Base-by-base conservation (phyloP, 176 grass and related monocot species). In the Cenchrus purpureus region DNA sequence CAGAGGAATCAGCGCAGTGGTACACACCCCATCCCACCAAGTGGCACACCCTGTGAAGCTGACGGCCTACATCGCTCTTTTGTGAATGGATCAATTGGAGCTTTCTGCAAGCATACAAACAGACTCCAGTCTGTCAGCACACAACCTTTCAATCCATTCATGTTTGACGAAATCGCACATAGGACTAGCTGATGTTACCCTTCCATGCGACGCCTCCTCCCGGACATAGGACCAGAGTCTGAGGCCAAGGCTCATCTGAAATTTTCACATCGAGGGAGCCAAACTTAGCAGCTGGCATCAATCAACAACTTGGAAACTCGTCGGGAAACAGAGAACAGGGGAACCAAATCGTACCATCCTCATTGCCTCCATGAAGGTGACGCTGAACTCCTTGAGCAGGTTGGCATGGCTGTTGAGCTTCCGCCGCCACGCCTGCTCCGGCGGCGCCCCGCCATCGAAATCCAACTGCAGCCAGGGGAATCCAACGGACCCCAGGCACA, bases 311-410 rank as follows among this genome's bases (percentile, higher is more conserved):
- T 25, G 20, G 53, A 79, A 76, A 22, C 51, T 25, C 40, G 29
- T 7, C 19, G 1, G 42, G 65, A 67, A 17, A 66, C 20, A 16
- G 8, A 50, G 11, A 11, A 77, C 3, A 56, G 45, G 45, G 34
- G 62, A 55, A 37, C 6, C 43, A 76, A 74, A 45, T 32, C 52
- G 42, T 94, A 99, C 97, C 97, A 99, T 99, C 80, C 82, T 91
- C 90, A 99, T 90, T 74, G 97, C 97, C 63, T 99, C 97, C 93
- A 96, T 94, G 91, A 99, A 99, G 80, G 97, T 99, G 43, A 99
- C 90, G 67, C 93, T 99, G 80, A 99, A 99, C 83, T 99, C 97
- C 82, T 99, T 99, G 65, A 99, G 84, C 68, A 89, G 79, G 86
- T 99, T 96, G 54, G 97, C 97, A 86, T 99, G 90, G 59, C 97